These are phyloP conservation scores for Cucurbita ficifolia DNA, from an alignment of 306 rosid species.

Conservation along the genomic window DNA sequence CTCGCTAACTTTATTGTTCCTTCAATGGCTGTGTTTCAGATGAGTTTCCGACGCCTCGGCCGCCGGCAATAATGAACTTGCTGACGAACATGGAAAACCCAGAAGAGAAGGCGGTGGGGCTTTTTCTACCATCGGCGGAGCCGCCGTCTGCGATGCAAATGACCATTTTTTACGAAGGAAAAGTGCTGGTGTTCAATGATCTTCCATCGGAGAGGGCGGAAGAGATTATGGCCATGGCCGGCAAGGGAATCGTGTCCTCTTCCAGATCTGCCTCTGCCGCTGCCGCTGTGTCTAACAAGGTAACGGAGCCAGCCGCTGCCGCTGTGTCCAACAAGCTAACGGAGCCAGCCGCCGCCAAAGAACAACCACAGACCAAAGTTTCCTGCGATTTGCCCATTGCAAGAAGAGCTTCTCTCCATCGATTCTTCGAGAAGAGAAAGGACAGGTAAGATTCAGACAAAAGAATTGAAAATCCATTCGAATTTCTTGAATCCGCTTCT, in stretches of 20 bases:
- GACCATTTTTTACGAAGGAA: slow-evolving; percentile 63
- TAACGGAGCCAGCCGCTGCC: neutral
- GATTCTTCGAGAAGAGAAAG: slow-evolving; percentile 80
- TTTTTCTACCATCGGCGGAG: slow-evolving; percentile 19
- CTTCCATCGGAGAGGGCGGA: slow-evolving; percentile 41
- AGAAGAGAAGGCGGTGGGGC: slow-evolving; percentile 18
- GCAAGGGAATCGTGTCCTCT: slow-evolving; percentile 18
- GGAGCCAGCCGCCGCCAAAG: neutral
- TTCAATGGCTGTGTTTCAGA: neutral
- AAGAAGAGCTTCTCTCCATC: slow-evolving; percentile 75
- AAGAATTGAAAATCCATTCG: neutral
- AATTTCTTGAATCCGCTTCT: neutral
- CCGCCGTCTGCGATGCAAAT: slow-evolving; percentile 29
- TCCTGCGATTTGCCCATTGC: slow-evolving; percentile 59
- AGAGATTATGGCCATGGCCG: slow-evolving; percentile 56
- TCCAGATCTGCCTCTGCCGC: neutral
- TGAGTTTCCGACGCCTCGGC: slow-evolving; percentile 1
- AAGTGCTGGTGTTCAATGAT: slow-evolving; percentile 48
- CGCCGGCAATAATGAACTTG: slow-evolving; percentile 25
- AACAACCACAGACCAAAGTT: slow-evolving; percentile 15
- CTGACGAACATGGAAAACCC: slow-evolving; percentile 26
- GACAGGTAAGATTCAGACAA: slow-evolving; percentile 45
- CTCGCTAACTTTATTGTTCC: neutral
- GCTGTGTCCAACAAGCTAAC: neutral
- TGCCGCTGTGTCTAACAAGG: neutral